Percentiles rank a stretch among this genome's conserved stretches.
phyloP scores from a whole-genome alignment of 106 monocot species.

The Platanthera guangdongensis region DNA sequence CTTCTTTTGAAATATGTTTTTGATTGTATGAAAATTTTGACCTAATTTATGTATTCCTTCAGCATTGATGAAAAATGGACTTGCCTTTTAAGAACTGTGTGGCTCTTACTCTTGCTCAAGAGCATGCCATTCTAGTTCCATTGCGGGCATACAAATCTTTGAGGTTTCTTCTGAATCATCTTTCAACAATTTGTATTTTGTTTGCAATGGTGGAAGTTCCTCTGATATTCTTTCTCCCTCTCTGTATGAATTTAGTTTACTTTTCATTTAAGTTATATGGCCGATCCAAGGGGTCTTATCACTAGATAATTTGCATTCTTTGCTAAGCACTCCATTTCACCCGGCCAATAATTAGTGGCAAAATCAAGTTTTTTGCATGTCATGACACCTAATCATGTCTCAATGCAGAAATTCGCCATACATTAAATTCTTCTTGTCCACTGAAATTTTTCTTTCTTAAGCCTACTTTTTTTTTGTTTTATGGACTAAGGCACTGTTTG shows the following conservation, averaged over 20 bases:
- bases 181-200: not conserved
- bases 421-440: not conserved
- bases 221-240: not conserved
- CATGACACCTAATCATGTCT: not conserved
- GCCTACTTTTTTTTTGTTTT: not conserved
- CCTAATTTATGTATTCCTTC: no score
- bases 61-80: not conserved
- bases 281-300: constrained; percentile 4
- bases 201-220: not conserved
- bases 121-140: not conserved
- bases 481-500: no score
- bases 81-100: not conserved
- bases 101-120: not conserved
- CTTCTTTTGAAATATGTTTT: no score
- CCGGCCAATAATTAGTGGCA: constrained; percentile 2
- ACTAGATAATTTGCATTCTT: not conserved
- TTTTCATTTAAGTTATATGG: not conserved
- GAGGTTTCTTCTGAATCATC: not conserved
- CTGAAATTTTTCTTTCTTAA: not conserved
- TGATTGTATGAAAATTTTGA: no score
- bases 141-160: not conserved
- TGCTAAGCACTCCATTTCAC: constrained; percentile 5
- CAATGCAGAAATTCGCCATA: not conserved
- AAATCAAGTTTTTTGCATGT: not conserved
- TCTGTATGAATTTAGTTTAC: not conserved